A percentile compares a stretch with the other conserved stretches of the same genome.
Conservation (phyloP, 306 rosid species). For the Trifolium dubium region DNA sequence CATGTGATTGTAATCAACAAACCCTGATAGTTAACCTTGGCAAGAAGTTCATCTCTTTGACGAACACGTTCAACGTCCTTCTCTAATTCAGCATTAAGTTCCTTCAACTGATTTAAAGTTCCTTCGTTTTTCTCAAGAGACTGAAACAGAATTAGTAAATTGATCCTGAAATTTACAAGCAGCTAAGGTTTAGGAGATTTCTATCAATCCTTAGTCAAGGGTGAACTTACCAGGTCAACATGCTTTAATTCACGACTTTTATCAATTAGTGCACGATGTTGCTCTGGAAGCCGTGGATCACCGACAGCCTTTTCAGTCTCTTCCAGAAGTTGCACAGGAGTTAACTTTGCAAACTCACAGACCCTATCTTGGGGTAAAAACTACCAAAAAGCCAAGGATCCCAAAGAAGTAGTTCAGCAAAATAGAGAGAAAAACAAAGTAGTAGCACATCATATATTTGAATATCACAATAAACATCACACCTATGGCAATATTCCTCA, state of each 20-base stretch:
- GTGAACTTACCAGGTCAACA: conserved; percentile 66
- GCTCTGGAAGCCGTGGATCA: conserved; percentile 80
- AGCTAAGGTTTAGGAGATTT: conserved; percentile 17
- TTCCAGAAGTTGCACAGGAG: conserved; percentile 86
- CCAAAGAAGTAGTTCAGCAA: conserved; percentile 15
- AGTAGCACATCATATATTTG: conserved; percentile 17
- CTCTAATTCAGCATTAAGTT: conserved; percentile 78
- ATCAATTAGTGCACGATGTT: conserved; percentile 74
- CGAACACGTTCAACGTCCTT: conserved; percentile 94
- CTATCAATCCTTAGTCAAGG: conserved; percentile 18
- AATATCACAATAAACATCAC: conserved; percentile 18
- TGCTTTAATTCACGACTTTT: conserved; percentile 75
- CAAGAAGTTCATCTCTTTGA: conserved; percentile 83
- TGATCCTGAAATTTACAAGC: conserved; percentile 3
- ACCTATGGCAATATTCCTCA: conserved; percentile 19
- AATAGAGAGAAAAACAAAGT: conserved; percentile 1
- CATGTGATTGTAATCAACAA: conserved; percentile 34
- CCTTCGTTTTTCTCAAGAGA: conserved; percentile 83
- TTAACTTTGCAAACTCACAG: conserved; percentile 93
- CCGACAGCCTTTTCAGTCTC: conserved; percentile 99
- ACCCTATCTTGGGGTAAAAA: conserved; percentile 97
- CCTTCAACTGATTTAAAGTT: conserved; percentile 79
- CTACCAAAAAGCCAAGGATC: conserved; percentile 49
- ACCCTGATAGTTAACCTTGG: conserved; percentile 59
- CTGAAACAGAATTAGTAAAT: conserved; percentile 48